phyloP scores from a whole-genome alignment of 73 alveolate genomes.

The Paramecium octaurelia region DNA sequence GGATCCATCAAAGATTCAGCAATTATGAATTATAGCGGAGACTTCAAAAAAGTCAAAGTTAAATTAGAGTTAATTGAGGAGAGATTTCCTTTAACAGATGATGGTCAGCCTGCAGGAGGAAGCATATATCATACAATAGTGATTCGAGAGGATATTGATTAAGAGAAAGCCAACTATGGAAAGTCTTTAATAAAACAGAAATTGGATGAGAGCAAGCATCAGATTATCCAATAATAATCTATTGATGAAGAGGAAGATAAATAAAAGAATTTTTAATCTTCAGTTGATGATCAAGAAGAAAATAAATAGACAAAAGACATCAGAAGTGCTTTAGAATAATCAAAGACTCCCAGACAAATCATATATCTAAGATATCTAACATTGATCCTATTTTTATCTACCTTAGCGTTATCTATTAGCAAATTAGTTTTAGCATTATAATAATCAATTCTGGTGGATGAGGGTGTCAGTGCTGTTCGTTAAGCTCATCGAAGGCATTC shows the following conservation, averaged over 20 bases:
- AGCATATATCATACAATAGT: neutral
- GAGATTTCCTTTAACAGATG: neutral
- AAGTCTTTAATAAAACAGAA: neutral
- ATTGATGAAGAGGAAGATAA: conserved; percentile 22
- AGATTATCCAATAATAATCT: neutral
- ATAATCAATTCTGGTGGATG: neutral
- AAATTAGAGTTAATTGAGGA: conserved; percentile 11
- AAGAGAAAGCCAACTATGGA: neutral
- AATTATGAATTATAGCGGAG: neutral
- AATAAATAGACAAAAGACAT: conserved; percentile 45
- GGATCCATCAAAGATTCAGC: neutral
- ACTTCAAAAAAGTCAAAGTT: neutral
- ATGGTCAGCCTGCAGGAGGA: neutral
- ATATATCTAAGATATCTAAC: conserved; percentile 6
- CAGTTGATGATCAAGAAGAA: conserved; percentile 46
- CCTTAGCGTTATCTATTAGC: conserved; percentile 22
- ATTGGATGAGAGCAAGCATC: neutral
- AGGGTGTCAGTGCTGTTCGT: conserved; percentile 51
- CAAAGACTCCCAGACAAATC: conserved; percentile 41
- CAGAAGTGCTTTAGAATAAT: conserved; percentile 27
- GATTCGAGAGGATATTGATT: neutral
- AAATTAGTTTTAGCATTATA: conserved; percentile 29
- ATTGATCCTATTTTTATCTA: neutral
- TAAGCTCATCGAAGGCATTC: conserved; percentile 36
- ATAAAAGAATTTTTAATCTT: neutral